Base-by-base conservation (phyloP, 1,284 basidiomycete genomes). In the Leccinum variabile region DNA sequence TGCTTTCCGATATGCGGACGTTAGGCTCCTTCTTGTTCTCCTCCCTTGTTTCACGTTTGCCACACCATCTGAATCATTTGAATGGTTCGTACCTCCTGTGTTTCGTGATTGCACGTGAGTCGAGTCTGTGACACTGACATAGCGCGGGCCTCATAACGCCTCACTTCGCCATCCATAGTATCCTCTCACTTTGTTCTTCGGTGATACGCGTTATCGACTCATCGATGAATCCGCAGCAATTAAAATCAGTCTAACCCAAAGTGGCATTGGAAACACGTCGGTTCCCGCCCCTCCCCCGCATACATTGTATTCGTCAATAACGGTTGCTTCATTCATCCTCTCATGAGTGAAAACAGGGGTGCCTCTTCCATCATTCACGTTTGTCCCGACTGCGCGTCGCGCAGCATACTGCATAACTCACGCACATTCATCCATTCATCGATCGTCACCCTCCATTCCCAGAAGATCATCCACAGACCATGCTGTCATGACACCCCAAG, bases 191-290 rank as follows among this genome's bases (percentile, higher is more conserved):
- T 67, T 46, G 60, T 22, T 50, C 70, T 62, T 59, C 49, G 10
- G 25, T 65, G 50, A 57, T 69, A 59, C 52, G 65, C 59, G 60
- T 56, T 60, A 68, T 68, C 63, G 32, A 58, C 63, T 57, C 44
- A 54, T 55, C 61, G 32, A 59, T 66, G 59, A 50, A 54, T 55
- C 61, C 65, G 67, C 62, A 68, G 60, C 49, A 50, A 53, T 53
- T 22, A 49, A 49, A 9, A 55, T n/a, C 44, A 64, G 25, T 41
- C 56, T 63, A 61, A 1, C 63, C 61, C 6, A 37, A 71, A 66
- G 56, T 53, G 59, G 63, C 69, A 66, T 72, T 22, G 67, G 69
- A 63, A 70, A 49, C 46, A 25, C 13, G 46, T 14, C 22, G 46
- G 13, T 49, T 49, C 46, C 46, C 46, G 46, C 46, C 46, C 46